phyloP scores from a whole-genome alignment of 495 filamentous ascomycete species.

The Penicillium ochrochloron region DNA sequence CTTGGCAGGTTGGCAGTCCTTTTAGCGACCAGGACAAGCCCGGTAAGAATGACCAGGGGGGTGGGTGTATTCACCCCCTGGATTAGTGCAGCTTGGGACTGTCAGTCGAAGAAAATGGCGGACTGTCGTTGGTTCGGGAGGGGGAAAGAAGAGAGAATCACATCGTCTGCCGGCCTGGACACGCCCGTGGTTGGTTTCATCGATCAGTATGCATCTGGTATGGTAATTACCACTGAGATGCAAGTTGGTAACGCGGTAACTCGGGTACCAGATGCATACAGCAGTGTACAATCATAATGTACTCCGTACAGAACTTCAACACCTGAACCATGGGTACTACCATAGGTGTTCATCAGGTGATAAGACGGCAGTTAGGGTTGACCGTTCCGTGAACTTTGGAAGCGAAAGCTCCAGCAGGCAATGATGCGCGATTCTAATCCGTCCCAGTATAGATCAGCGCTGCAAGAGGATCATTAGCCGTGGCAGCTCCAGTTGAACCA shows the following conservation, averaged over 20 bases:
- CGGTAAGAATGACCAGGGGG: background rate
- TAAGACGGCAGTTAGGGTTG: slow-evolving; percentile 13
- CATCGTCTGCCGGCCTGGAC: background rate
- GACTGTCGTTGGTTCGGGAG: background rate
- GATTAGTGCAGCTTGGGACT: background rate
- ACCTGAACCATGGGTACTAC: background rate
- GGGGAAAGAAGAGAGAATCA: background rate
- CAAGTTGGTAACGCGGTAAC: background rate
- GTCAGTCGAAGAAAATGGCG: background rate
- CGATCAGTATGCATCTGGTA: background rate
- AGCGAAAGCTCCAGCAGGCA: slow-evolving; percentile 16
- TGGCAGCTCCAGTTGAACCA: slow-evolving; percentile 12
- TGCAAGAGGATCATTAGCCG: slow-evolving; percentile 25
- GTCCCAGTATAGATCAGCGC: slow-evolving; percentile 15
- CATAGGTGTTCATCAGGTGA: background rate
- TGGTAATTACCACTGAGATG: background rate
- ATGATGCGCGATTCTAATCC: slow-evolving; percentile 7
- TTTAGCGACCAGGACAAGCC: background rate
- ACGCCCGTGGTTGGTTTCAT: background rate
- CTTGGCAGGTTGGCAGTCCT: slow-evolving; percentile 10
- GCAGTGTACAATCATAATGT: too few species aligned
- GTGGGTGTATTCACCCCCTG: background rate
- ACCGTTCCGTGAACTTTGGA: slow-evolving; percentile 4
- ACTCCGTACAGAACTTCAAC: background rate
- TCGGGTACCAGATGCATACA: background rate